These are phyloP conservation scores for Ceratocystis cacaofunesta DNA, from an alignment of 2,329 filamentous ascomycete genomes.

Conservation along the genomic window DNA sequence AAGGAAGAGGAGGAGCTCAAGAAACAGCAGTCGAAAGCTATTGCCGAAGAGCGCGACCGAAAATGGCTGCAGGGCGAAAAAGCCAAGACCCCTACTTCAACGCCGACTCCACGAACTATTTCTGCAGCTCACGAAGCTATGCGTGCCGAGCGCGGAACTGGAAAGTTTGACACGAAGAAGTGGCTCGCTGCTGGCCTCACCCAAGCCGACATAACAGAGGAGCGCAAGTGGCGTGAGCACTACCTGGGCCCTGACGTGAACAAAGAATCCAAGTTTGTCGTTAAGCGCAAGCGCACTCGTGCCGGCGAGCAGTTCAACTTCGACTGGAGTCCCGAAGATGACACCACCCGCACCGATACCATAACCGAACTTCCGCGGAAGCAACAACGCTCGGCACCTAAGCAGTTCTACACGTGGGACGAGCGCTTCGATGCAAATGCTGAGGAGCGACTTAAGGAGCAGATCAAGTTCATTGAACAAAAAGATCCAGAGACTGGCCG, in stretches of 20 bases:
- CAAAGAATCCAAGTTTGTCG: slow-evolving; percentile 69
- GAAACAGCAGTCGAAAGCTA: slow-evolving; percentile 12
- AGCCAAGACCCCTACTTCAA: neutral
- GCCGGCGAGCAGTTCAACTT: slow-evolving; percentile 98
- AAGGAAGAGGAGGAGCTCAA: slow-evolving; percentile 47
- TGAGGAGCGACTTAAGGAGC: slow-evolving; percentile 39
- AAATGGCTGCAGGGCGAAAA: slow-evolving; percentile 16
- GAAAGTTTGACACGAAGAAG: slow-evolving; percentile 14
- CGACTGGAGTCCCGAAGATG: slow-evolving; percentile 90
- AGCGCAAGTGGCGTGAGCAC: slow-evolving; percentile 57
- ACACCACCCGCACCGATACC: slow-evolving; percentile 48
- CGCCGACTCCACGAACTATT: slow-evolving; percentile 9
- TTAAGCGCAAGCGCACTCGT: slow-evolving; percentile 85
- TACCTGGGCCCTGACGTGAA: slow-evolving; percentile 90
- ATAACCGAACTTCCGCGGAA: slow-evolving; percentile 10
- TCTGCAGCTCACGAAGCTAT: slow-evolving; percentile 17
- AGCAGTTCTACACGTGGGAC: slow-evolving; percentile 54
- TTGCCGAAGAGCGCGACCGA: slow-evolving; percentile 14
- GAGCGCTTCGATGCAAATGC: slow-evolving; percentile 39
- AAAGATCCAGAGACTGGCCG: slow-evolving; percentile 62
- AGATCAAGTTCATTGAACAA: slow-evolving; percentile 56
- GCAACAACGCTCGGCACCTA: slow-evolving; percentile 24
- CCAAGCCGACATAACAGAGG: slow-evolving; percentile 49
- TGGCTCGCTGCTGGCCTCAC: slow-evolving; percentile 16
- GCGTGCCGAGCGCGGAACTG: slow-evolving; percentile 16